phyloP scores from a whole-genome alignment of 139 green algal genomes.

The Chlorella sp. region DNA sequence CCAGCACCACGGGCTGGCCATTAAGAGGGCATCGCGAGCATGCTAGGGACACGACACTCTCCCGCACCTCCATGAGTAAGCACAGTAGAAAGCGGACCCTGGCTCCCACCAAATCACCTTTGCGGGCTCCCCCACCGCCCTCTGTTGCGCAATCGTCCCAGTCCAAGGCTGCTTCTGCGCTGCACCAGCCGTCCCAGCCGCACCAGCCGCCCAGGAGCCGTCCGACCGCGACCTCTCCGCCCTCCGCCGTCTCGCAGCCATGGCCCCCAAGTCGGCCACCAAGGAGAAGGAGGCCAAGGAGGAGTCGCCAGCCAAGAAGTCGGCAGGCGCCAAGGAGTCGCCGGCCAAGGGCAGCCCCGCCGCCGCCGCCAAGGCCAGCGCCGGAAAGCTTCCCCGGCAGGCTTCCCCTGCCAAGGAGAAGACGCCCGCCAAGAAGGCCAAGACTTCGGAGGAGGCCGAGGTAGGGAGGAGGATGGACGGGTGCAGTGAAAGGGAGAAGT shows the following conservation, averaged over 20 bases:
- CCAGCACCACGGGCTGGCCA: too few relatives aligned
- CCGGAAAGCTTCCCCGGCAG: not conserved
- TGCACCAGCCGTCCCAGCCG: too few relatives aligned
- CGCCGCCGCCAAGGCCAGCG: not conserved
- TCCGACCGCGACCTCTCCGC: not conserved
- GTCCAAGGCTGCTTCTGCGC: too few relatives aligned
- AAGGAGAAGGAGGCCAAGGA: conserved; percentile 2
- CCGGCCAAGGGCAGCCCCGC: not conserved
- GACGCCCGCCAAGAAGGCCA: conserved; percentile 25
- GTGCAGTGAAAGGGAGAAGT: not conserved
- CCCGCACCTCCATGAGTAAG: too few relatives aligned
- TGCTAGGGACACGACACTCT: too few relatives aligned
- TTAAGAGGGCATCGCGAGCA: too few relatives aligned
- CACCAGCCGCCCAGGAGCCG: too few relatives aligned
- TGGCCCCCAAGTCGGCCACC: conserved; percentile 9
- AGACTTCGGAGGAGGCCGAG: not conserved
- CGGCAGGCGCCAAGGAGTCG: not conserved
- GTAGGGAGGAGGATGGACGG: not conserved
- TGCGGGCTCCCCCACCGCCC: too few relatives aligned
- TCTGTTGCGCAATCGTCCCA: too few relatives aligned
- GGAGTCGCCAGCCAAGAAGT: not conserved
- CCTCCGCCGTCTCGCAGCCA: not conserved
- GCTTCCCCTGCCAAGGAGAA: conserved; percentile 3
- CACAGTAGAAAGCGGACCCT: too few relatives aligned
- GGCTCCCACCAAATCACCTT: too few relatives aligned